phyloP scores from a whole-genome alignment of 2,329 filamentous ascomycete genomes.

The Ophiocordyceps camponoti-leonardi region DNA sequence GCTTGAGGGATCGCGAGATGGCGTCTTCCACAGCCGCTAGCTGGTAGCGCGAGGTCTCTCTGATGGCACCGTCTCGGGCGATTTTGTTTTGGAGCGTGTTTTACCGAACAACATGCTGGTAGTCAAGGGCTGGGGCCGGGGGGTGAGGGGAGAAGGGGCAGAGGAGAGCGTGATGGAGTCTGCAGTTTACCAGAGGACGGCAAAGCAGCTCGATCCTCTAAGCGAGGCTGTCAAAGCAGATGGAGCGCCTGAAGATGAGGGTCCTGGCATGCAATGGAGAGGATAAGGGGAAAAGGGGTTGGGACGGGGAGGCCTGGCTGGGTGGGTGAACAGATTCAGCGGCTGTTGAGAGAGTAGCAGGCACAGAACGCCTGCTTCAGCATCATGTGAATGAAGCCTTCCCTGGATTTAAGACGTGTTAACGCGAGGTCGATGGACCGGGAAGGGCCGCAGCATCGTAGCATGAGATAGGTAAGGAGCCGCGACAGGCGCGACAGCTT shows the following conservation, averaged over 20 bases:
- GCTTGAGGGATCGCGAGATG: slow-evolving; percentile 3
- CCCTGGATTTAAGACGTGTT: not conserved
- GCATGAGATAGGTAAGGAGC: too few species aligned
- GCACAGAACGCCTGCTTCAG: not conserved
- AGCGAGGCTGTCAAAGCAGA: not conserved
- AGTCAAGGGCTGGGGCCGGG: slow-evolving; percentile 4
- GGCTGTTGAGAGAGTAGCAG: not conserved
- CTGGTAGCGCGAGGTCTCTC: slow-evolving; percentile 5
- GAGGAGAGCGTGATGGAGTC: not conserved
- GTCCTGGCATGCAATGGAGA: not conserved
- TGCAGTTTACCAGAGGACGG: not conserved
- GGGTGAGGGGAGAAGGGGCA: not conserved
- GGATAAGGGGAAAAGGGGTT: not conserved
- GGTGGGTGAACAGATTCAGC: not conserved
- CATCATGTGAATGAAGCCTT: not conserved
- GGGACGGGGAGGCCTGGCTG: not conserved
- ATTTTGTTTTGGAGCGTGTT: slow-evolving; percentile 3
- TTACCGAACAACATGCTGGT: slow-evolving; percentile 9
- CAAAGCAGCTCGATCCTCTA: not conserved
- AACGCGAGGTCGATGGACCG: not conserved
- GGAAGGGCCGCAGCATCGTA: not conserved
- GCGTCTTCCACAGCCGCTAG: slow-evolving; percentile 12
- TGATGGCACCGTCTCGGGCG: slow-evolving; percentile 1
- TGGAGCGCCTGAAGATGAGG: not conserved
- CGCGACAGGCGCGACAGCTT: not conserved